These are phyloP conservation scores for Colletotrichum lini DNA, from an alignment of 2,329 filamentous ascomycete genomes.

Conservation along the genomic window DNA sequence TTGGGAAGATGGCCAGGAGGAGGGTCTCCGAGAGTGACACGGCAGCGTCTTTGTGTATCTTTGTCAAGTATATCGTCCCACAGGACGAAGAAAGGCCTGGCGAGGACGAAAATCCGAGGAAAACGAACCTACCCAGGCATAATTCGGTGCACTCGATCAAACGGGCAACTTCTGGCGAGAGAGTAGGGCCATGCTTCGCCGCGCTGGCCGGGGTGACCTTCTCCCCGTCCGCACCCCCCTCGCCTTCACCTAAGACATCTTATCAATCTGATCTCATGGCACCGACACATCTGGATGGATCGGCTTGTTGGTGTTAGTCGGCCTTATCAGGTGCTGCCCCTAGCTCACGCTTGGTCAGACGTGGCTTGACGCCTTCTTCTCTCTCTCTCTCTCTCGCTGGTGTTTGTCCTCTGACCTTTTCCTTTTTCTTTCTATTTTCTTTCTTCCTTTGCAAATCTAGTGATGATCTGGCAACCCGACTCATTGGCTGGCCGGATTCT, in stretches of 20 bases:
- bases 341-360: not conserved
- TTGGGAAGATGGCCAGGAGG: not conserved
- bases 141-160: slow-evolving; percentile 6
- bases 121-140: slow-evolving; percentile 7
- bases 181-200: not conserved
- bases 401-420: not conserved
- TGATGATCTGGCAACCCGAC: not conserved
- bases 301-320: too few species aligned
- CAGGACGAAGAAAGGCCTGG: not conserved
- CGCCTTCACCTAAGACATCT: slow-evolving; percentile 21
- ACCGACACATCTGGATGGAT: slow-evolving; percentile 1
- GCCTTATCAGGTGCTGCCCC: slow-evolving; percentile 25
- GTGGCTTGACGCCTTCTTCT: not conserved
- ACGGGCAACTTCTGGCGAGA: slow-evolving; percentile 32
- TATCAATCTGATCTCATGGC: slow-evolving; percentile 41
- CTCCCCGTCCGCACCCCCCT: slow-evolving; percentile 1
- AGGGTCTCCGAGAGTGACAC: not conserved
- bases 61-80: not conserved
- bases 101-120: not conserved
- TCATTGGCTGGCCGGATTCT: slow-evolving; percentile 17
- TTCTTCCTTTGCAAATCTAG: not conserved
- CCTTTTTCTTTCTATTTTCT: too few species aligned
- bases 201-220: slow-evolving; percentile 11
- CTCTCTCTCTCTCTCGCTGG: not conserved
- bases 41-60: slow-evolving; percentile 1